A percentile compares a stretch with the other conserved stretches of the same genome.
Conservation (phyloP, 257 asterid genomes). For the Verbascum thapsus region DNA sequence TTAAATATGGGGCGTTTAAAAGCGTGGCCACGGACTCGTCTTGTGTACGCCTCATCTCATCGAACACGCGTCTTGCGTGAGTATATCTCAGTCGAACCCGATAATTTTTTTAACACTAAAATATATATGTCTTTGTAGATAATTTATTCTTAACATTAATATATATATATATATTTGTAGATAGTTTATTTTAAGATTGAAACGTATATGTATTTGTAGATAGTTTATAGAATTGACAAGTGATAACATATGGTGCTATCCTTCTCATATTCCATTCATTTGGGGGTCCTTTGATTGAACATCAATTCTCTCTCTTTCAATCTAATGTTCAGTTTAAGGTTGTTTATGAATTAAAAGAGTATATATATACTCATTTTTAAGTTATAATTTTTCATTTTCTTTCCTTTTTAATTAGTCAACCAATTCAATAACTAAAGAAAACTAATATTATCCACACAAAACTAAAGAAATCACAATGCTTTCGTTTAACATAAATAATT, state of each 20-base stretch:
- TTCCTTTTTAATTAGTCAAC: slow-evolving; percentile 13
- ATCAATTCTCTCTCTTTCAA: not conserved
- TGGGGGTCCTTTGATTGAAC: slow-evolving; percentile 20
- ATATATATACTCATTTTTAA: not conserved
- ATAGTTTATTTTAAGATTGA: not conserved
- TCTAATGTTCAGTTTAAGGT: not conserved
- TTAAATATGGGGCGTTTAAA: too few species aligned
- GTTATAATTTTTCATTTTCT: not conserved
- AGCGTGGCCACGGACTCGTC: too few species aligned
- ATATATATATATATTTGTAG: too few species aligned
- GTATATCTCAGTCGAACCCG: too few species aligned
- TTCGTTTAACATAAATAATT: not conserved
- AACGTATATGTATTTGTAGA: not conserved
- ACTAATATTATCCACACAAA: not conserved
- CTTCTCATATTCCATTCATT: slow-evolving; percentile 25
- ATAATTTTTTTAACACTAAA: too few species aligned
- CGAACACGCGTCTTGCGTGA: too few species aligned
- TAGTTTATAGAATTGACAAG: not conserved
- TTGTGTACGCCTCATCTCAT: too few species aligned
- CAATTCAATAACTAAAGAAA: not conserved
- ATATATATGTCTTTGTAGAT: too few species aligned
- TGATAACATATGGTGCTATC: slow-evolving; percentile 25
- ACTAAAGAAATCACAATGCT: slow-evolving; percentile 1
- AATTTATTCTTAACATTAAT: too few species aligned
- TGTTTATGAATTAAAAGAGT: not conserved